phyloP scores from a whole-genome alignment of 805 yeast genomes.

The Pichia membranifaciens region DNA sequence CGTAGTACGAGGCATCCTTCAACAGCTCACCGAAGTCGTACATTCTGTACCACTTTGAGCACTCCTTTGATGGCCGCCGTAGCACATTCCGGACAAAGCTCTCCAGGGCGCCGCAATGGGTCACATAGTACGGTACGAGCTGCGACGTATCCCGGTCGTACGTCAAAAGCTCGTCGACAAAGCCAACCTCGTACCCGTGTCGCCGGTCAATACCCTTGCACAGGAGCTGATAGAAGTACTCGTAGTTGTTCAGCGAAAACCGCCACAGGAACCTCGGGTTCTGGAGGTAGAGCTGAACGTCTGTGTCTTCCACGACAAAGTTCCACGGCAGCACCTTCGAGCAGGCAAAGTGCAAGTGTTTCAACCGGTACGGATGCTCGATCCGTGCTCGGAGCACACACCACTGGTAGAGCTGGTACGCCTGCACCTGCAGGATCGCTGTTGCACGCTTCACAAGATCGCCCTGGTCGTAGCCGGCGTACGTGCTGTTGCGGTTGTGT shows the following conservation, averaged over 20 bases:
- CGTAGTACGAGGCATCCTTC: not conserved
- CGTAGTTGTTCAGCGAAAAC: conserved; percentile 6
- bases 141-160: conserved; percentile 1
- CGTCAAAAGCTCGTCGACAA: not conserved
- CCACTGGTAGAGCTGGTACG: not conserved
- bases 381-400: conserved; percentile 1
- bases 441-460: not conserved
- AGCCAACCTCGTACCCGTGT: not conserved
- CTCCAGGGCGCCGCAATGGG: not conserved
- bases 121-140: not conserved
- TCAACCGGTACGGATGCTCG: conserved; percentile 1
- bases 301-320: conserved; percentile 1
- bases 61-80: not conserved
- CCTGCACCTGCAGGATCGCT: not conserved
- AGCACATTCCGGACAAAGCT: not conserved
- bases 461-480: not conserved
- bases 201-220: not conserved
- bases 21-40: not conserved
- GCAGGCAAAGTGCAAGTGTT: conserved; percentile 1
- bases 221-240: not conserved
- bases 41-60: conserved; percentile 1
- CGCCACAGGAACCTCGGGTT: conserved; percentile 7
- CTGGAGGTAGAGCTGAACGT: not conserved
- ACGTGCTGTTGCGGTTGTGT: not conserved
- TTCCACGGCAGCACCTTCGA: conserved; percentile 5